Evolutionary conservation across 2,329 filamentous ascomycete species (phyloP).

Genomic region (Scleromitrula shiraiana): DNA sequence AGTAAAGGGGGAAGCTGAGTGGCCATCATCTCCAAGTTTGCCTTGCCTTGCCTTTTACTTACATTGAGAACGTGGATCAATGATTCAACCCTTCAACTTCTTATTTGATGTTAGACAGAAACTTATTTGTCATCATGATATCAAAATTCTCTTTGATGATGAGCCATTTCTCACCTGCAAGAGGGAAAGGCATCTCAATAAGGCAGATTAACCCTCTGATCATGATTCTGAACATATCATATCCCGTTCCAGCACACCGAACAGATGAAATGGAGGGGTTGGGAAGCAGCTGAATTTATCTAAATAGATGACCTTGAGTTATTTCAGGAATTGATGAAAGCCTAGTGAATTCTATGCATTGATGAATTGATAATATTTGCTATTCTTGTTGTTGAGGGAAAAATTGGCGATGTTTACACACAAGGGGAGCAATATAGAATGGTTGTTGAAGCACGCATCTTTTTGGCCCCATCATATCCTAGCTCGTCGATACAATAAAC

Average conservation of each 20-base stretch:
- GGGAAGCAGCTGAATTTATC: conserved; percentile 1
- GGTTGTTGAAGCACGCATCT: background rate
- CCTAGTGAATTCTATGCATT: conserved; percentile 1
- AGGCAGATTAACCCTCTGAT: conserved; percentile 1
- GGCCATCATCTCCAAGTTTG: conserved; percentile 2
- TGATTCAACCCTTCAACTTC: background rate
- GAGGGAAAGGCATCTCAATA: conserved; percentile 5
- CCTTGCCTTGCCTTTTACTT: conserved; percentile 5
- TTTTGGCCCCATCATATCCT: background rate
- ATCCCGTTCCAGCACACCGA: conserved; percentile 2
- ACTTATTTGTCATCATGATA: conserved; percentile 7
- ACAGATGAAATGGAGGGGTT: conserved; percentile 2
- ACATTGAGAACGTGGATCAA: background rate
- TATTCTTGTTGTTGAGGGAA: background rate
- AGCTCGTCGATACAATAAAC: conserved; percentile 1
- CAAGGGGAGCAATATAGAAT: background rate
- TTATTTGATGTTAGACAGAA: conserved; percentile 1
- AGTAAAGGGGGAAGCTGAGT: conserved; percentile 1
- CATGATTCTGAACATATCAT: background rate
- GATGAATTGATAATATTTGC: background rate
- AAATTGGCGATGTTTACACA: background rate
- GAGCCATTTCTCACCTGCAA: background rate
- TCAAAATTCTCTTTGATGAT: background rate
- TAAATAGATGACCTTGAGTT: background rate
- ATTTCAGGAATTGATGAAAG: conserved; percentile 1